Evolutionary conservation across 305 asterid species (phyloP).

Genomic region (Ilex paraguariensis): DNA sequence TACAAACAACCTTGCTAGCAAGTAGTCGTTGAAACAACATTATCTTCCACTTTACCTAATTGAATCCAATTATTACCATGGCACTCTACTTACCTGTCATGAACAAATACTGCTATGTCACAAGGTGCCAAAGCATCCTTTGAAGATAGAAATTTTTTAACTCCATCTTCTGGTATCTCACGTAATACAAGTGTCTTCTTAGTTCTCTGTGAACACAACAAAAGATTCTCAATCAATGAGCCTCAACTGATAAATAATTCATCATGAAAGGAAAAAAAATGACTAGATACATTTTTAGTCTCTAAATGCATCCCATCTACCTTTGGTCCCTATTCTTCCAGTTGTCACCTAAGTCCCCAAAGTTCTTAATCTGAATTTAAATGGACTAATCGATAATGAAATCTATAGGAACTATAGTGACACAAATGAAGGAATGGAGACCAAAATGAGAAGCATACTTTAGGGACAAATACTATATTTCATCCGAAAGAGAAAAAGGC

Average conservation of each 20-base stretch:
- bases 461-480: too few relatives aligned
- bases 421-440: not conserved
- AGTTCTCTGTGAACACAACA: constrained; percentile 42
- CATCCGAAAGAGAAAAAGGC: too few relatives aligned
- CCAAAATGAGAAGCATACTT: too few relatives aligned
- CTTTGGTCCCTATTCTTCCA: too few relatives aligned
- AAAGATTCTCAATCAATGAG: not conserved
- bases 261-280: not conserved
- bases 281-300: not conserved
- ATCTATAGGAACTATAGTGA: not conserved
- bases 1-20: too few relatives aligned
- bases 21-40: too few relatives aligned
- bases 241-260: not conserved
- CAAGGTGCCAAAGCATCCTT: constrained; percentile 87
- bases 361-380: too few relatives aligned
- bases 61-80: not conserved
- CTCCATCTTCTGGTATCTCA: constrained; percentile 84
- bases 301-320: too few relatives aligned
- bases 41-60: too few relatives aligned
- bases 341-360: not conserved
- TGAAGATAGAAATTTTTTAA: constrained; percentile 55
- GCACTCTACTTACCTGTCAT: constrained; percentile 65
- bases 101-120: constrained; percentile 89
- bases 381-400: not conserved
- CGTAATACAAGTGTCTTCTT: constrained; percentile 80